phyloP scores from a whole-genome alignment of 192 early-diverging fungal species.

The Phlyctochytrium planicorne region DNA sequence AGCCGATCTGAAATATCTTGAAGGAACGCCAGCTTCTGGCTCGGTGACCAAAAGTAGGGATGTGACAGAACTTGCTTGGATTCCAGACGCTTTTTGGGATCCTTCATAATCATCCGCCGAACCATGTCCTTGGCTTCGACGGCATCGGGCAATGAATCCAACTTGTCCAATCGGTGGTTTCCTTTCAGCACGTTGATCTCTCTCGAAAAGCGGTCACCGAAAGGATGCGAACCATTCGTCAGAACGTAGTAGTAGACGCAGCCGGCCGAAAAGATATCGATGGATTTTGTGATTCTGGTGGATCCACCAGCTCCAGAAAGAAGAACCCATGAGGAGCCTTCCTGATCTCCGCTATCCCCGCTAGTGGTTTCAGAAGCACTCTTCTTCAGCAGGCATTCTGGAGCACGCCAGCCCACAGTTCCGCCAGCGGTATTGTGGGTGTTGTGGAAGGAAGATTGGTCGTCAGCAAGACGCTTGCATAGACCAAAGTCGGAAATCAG shows the following conservation, averaged over 20 bases:
- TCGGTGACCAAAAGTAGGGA: constrained; percentile 92
- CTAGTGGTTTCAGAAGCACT: constrained; percentile 10
- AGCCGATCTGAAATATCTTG: constrained; percentile 95
- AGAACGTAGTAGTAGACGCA: constrained; percentile 95
- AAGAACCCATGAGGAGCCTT: constrained; percentile 13
- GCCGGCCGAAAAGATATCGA: constrained; percentile 95
- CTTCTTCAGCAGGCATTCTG: constrained; percentile 69
- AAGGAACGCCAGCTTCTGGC: constrained; percentile 82
- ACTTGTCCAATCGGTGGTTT: constrained; percentile 65
- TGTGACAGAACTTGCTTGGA: constrained; percentile 77
- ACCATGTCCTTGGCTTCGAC: constrained; percentile 91
- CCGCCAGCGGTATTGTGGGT: constrained; percentile 74
- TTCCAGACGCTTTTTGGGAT: constrained; percentile 75
- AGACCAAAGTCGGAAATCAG: constrained; percentile 98
- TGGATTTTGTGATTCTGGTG: constrained; percentile 71
- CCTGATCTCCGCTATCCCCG: not conserved
- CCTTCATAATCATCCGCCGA: constrained; percentile 78
- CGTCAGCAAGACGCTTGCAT: constrained; percentile 89
- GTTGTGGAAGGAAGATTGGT: constrained; percentile 92
- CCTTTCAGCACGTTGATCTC: constrained; percentile 88
- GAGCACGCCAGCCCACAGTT: constrained; percentile 96
- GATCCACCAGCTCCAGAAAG: constrained; percentile 12
- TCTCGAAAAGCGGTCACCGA: constrained; percentile 86
- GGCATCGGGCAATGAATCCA: constrained; percentile 70
- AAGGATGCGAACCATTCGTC: constrained; percentile 88